Base-by-base conservation (phyloP, 352 stramenopile genomes). In the Globisporangium ultimum region DNA sequence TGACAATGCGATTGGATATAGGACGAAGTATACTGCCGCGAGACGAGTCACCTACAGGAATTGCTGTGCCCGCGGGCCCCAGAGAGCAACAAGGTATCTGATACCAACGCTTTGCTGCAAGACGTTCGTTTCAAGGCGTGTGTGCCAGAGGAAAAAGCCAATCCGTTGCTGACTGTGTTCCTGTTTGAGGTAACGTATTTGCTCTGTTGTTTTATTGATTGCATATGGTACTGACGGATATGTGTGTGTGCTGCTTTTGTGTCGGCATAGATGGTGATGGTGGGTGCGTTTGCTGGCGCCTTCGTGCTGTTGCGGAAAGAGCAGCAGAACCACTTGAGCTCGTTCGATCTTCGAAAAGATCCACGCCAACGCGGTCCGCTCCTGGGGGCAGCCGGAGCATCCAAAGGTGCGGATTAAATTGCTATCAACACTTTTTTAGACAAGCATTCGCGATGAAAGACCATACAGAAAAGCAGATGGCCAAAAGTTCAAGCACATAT, bases 301-400 rank as follows among this genome's bases (percentile, higher is more conserved):
- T 73, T 85, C 10, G 51, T 67, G 34, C 45, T 89, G 18, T 53
- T 94, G 21, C 60, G 70, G 53, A 74, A 76, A 55, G 84, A 94
- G 61, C 76, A 84, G 45, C 64, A 70, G 20, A 94, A 91, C 4
- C 76, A 94, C 70, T 59, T 91, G 76, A 94, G 80, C 60, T 74
- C 76, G 14, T 91, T 94, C 53, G 82, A 94, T 54, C 13, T 89
- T 41, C 67, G 80, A 17, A 89, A 92, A 59, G 82, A 91, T 28
- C 72, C 77, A 12, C 64, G 70, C 2, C 78, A 90, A 66, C 66
- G 80, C 38, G 65, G 60, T 38, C 70, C 71, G 17, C 60, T 91
- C 22, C 48, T 89, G 11, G 53, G 55, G 14, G 41, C 55, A 9
- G 22, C 32, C 20, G 41, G 56, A 15, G 41, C 21, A 3, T 47